A percentile compares a stretch with the other conserved stretches of the same genome.
phyloP scores from a whole-genome alignment of 129 eudicot genomes.

The Gnaphalium uliginosum region DNA sequence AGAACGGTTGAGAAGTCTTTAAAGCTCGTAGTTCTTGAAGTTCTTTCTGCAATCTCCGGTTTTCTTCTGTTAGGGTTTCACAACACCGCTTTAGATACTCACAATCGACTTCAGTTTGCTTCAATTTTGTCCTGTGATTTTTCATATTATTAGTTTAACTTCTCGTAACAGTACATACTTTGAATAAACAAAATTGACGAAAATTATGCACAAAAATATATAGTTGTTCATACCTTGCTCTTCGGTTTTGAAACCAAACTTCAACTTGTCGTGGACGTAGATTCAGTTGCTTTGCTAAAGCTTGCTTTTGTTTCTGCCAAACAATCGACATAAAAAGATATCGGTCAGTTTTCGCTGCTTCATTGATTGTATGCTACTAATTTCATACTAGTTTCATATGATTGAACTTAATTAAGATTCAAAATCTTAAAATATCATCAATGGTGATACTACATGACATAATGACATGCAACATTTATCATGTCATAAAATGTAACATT shows the following conservation, averaged over 20 bases:
- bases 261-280: conserved; percentile 98
- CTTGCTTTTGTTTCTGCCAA: conserved; percentile 84
- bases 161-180: background rate
- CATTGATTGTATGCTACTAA: background rate
- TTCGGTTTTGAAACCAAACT: conserved; percentile 97
- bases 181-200: background rate
- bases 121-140: conserved; percentile 74
- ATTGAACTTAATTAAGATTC: conserved; percentile 15
- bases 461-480: conserved; percentile 33
- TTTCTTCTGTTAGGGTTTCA: conserved; percentile 95
- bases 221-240: conserved; percentile 65
- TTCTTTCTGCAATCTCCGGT: conserved; percentile 92
- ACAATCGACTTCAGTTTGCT: conserved; percentile 98
- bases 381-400: conserved; percentile 12
- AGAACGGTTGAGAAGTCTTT: conserved; percentile 87
- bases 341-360: background rate
- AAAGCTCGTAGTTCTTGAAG: conserved; percentile 88
- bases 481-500: conserved; percentile 28
- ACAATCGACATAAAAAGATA: background rate
- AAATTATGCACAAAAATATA: background rate
- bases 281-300: conserved; percentile 84
- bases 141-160: conserved; percentile 1
- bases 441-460: conserved; percentile 27
- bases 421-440: conserved; percentile 15
- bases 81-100: conserved; percentile 94